Percentiles rank a stretch among this genome's conserved stretches.
phyloP scores from a whole-genome alignment of 345 rosid genomes.

The Populus euphratica region DNA sequence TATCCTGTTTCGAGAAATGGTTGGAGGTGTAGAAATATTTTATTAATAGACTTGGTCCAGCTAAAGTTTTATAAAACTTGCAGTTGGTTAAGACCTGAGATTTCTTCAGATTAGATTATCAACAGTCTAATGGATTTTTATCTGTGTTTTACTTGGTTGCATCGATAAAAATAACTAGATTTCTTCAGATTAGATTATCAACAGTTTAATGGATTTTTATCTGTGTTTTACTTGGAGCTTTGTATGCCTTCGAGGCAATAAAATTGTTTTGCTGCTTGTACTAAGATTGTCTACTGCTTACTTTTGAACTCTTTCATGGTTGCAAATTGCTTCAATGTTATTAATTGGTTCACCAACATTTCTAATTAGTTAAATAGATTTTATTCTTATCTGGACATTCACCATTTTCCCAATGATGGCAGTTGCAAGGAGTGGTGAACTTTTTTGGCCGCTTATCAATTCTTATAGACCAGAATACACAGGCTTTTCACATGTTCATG shows the following conservation, averaged over 20 bases:
- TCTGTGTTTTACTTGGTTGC: no score
- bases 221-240: no score
- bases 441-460: constrained; percentile 76
- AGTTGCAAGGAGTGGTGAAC: constrained; percentile 88
- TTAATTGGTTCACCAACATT: background rate
- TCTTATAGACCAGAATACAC: constrained; percentile 82
- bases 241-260: no score
- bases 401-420: constrained; percentile 22
- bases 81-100: background rate
- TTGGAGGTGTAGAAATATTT: background rate
- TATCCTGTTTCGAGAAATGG: background rate
- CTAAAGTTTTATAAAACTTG: background rate
- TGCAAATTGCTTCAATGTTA: background rate
- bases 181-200: background rate
- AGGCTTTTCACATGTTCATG: constrained; percentile 90
- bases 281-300: no score
- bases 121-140: background rate
- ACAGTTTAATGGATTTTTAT: background rate
- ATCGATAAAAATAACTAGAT: background rate
- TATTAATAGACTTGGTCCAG: background rate
- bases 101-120: background rate
- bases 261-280: no score
- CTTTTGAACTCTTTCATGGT: no score
- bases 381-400: background rate
- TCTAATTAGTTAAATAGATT: background rate